phyloP scores from a whole-genome alignment of 2,329 filamentous ascomycete genomes.

The Hypoxylon sp. region DNA sequence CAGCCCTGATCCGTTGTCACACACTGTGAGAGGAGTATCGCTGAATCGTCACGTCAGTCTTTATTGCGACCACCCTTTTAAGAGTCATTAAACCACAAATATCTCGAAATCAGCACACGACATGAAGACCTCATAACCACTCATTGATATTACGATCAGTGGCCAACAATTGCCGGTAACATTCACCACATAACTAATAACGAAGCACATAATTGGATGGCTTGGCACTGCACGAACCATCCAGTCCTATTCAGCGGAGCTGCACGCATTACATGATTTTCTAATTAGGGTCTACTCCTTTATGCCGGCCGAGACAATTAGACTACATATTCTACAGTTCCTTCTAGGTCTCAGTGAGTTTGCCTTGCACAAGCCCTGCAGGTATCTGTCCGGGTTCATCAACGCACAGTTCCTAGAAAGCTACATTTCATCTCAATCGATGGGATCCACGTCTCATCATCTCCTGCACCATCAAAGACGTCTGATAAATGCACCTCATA shows the following conservation, averaged over 20 bases:
- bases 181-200: not conserved
- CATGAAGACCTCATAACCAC: not conserved
- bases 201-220: not conserved
- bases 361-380: not conserved
- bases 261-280: not conserved
- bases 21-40: too few relatives aligned
- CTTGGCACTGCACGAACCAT: not conserved
- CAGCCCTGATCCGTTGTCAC: too few relatives aligned
- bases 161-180: not conserved
- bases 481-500: constrained; percentile 9
- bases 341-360: constrained; percentile 1
- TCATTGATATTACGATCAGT: not conserved
- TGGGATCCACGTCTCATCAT: constrained; percentile 23
- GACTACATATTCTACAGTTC: not conserved
- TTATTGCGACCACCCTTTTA: too few relatives aligned
- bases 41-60: too few relatives aligned
- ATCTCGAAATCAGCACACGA: too few relatives aligned
- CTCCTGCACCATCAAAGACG: constrained; percentile 21
- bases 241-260: not conserved
- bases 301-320: not conserved
- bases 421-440: constrained; percentile 14
- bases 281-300: not conserved
- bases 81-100: too few relatives aligned
- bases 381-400: constrained; percentile 6
- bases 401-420: constrained; percentile 5